Conservation (phyloP, 75 land plant genomes). For the Cunninghamia lanceolata region DNA sequence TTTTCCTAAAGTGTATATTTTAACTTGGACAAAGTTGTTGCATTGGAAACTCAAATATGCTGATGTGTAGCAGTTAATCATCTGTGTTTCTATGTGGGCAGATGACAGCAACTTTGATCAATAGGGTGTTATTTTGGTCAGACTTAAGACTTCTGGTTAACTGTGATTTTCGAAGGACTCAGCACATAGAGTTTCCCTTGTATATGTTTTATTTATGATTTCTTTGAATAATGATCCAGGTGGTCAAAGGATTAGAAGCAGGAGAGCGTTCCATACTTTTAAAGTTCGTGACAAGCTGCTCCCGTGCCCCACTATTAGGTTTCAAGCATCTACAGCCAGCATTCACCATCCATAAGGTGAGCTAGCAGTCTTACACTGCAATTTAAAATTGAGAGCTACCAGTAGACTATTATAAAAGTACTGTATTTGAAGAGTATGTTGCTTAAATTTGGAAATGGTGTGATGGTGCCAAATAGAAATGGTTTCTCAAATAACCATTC, state of each 20-base stretch:
- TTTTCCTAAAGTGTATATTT: neutral
- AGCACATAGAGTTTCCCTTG: neutral
- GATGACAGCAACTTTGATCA: neutral
- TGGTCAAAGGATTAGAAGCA: conserved; percentile 61
- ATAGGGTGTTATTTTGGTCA: neutral
- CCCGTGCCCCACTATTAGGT: conserved; percentile 90
- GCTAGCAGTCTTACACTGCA: neutral
- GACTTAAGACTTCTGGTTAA: neutral
- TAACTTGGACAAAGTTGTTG: neutral
- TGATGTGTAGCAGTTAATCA: neutral
- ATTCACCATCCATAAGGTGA: conserved; percentile 95
- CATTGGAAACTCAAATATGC: neutral
- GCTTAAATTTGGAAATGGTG: neutral
- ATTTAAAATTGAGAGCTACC: neutral
- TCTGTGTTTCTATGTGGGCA: neutral
- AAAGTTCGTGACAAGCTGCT: conserved; percentile 96
- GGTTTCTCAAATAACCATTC: neutral
- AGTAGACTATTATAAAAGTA: neutral
- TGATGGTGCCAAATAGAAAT: neutral
- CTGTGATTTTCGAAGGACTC: neutral
- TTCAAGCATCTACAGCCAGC: conserved; percentile 90
- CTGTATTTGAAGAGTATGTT: neutral
- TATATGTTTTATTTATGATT: neutral
- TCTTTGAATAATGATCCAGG: conserved; percentile 38
- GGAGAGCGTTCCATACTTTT: conserved; percentile 79